Evolutionary conservation across 164 flowering plant species (phyloP).

Genomic region (Tetracentron sinense): DNA sequence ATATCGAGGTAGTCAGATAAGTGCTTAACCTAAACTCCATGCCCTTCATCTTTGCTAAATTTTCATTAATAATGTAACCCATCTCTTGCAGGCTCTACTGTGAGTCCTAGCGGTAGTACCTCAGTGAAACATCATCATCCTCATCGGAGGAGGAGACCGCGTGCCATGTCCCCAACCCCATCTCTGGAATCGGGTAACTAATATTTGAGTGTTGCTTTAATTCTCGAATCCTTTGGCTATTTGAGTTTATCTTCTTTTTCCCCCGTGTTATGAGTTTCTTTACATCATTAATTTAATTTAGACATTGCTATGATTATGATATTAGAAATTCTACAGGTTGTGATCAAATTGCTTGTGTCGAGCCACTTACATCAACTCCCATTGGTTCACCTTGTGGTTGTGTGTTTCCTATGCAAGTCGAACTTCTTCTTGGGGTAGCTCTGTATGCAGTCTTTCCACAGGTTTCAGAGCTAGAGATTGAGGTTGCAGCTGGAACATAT

Average conservation of each 20-base stretch:
- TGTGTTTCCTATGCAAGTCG: conserved; percentile 89
- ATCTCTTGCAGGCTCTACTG: conserved; percentile 32
- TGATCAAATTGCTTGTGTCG: conserved; percentile 62
- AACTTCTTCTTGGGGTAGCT: conserved; percentile 68
- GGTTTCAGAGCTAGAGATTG: conserved; percentile 74
- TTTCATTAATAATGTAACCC: neutral
- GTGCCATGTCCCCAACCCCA: conserved; percentile 51
- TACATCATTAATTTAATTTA: neutral
- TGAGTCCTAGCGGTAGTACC: conserved; percentile 30
- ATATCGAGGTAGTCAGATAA: conserved; percentile 35
- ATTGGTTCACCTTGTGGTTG: conserved; percentile 93
- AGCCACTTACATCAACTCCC: conserved; percentile 76
- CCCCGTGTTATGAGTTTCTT: neutral
- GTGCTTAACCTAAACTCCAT: conserved; percentile 4
- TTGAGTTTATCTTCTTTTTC: neutral
- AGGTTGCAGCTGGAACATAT: conserved; percentile 84
- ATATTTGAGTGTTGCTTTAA: conserved; percentile 9
- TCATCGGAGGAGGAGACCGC: conserved; percentile 27
- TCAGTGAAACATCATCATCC: conserved; percentile 37
- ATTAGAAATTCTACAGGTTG: conserved; percentile 54
- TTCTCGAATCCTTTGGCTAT: neutral
- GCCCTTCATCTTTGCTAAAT: conserved; percentile 1
- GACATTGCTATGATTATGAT: conserved; percentile 10
- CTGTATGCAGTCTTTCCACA: conserved; percentile 69
- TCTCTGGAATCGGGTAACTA: conserved; percentile 35